Evolutionary conservation across 495 filamentous ascomycete species (phyloP), one percentile per base, ranked within the genome.

Genomic region (Lophiostoma macrostomum): DNA sequence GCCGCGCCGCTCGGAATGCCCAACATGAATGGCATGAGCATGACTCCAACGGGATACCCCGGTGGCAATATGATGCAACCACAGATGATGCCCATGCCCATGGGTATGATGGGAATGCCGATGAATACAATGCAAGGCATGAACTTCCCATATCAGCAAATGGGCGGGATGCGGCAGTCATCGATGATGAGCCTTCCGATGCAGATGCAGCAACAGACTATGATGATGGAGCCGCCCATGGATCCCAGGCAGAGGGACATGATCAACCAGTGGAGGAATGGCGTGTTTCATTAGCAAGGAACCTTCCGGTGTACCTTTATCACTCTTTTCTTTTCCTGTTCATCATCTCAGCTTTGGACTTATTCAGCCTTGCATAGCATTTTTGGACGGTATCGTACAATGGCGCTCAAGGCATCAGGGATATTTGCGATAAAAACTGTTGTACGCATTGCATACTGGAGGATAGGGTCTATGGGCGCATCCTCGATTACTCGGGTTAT

Each of bases 211-310:
- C 65, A 71, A 59, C 64, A 53, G 20, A 64, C 61, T 64, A 64
- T 53, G 50, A 65, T 64, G 58, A 60, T 69, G 52, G 57, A 60
- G 27, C 61, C 67, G 27, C 55, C 59, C 19, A 60, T 77, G 52
- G 77, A 82, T 44, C 71, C 75, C n/a, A 74, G 70, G 27, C 86
- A 87, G 64, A 77, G 81, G 63, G 87, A 87, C 45, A 80, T 87
- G 72, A 90, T 97, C 61, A 90, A 97, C 70, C 79, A 85, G 51
- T 97, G 91, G 91, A 80, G 91, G 62, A 83, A 88, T 71, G 87
- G 88, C 60, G 80, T 96, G 42, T 75, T 77, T 75, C 77, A 78
- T 56, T 60, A 43, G n/a, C n/a, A n/a, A n/a, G n/a, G n/a, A n/a
- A n/a, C n/a, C n/a, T n/a, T n/a, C n/a, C n/a, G n/a, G n/a, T n/a